A percentile compares a stretch with the other conserved stretches of the same genome.
phyloP scores from a whole-genome alignment of 129 eudicot genomes.

The Oenanthe sinensis region DNA sequence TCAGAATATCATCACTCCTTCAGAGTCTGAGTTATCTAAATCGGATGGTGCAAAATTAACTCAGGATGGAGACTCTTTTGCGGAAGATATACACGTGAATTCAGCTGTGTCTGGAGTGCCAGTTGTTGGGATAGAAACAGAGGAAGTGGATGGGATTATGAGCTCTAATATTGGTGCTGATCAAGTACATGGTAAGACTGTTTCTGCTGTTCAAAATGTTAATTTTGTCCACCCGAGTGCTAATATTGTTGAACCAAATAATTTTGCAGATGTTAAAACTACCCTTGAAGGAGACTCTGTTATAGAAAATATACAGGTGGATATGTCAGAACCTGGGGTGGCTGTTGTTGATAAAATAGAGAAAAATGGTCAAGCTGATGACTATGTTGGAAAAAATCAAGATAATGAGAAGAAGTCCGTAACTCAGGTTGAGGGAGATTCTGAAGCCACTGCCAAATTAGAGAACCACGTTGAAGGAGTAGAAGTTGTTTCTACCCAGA shows the following conservation, averaged over 20 bases:
- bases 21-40: constrained; percentile 19
- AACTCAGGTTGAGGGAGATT: constrained; percentile 20
- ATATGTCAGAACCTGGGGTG: constrained; percentile 34
- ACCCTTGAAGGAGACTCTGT: constrained; percentile 42
- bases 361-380: constrained; percentile 28
- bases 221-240: not conserved
- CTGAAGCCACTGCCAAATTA: constrained; percentile 18
- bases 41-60: constrained; percentile 23
- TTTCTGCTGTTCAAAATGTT: not conserved
- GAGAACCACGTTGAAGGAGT: constrained; percentile 2
- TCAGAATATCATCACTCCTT: constrained; percentile 3
- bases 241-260: constrained; percentile 13
- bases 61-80: constrained; percentile 35
- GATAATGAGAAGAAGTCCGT: constrained; percentile 11
- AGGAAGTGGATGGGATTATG: constrained; percentile 15
- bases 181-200: constrained; percentile 1
- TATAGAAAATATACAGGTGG: constrained; percentile 43
- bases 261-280: constrained; percentile 20
- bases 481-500: constrained; percentile 7
- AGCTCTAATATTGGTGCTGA: constrained; percentile 4
- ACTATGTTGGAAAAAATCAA: not conserved
- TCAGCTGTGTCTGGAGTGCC: constrained; percentile 31
- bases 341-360: constrained; percentile 36
- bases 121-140: constrained; percentile 37
- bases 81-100: constrained; percentile 37